phyloP scores from a whole-genome alignment of 208 protist species.

The Acanthamoeba culbertsoni region DNA sequence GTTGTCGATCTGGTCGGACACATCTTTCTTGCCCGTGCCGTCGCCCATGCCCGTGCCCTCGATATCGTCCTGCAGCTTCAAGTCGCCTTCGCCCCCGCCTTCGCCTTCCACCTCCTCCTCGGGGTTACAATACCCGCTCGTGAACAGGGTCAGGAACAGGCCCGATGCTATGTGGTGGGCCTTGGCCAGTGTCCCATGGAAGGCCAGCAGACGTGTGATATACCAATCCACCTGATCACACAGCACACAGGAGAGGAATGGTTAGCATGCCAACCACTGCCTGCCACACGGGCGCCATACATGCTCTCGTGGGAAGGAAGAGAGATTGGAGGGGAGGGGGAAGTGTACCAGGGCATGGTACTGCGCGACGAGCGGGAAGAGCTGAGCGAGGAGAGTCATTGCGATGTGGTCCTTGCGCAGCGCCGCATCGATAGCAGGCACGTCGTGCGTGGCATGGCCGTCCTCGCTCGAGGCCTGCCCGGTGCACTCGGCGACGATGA shows the following conservation, averaged over 20 bases:
- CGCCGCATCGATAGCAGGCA: not conserved
- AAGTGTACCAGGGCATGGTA: not conserved
- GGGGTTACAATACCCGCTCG: conserved; percentile 92
- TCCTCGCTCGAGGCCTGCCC: not conserved
- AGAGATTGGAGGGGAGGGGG: not conserved
- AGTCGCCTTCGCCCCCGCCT: conserved; percentile 80
- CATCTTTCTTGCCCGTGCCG: conserved; percentile 97
- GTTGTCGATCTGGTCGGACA: conserved; percentile 97
- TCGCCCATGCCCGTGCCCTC: conserved; percentile 98
- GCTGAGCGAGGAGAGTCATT: not conserved
- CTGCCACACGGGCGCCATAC: too few species aligned
- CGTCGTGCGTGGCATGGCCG: not conserved
- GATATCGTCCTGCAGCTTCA: conserved; percentile 67
- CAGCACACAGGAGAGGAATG: not conserved
- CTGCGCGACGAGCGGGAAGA: not conserved
- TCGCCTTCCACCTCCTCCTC: conserved; percentile 81
- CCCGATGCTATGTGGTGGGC: conserved; percentile 88
- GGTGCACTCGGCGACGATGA: not conserved
- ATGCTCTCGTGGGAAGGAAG: not conserved
- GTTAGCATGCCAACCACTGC: too few species aligned
- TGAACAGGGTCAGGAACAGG: conserved; percentile 90
- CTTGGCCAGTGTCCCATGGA: conserved; percentile 80
- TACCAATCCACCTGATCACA: not conserved
- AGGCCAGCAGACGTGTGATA: not conserved
- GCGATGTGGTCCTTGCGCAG: not conserved